Evolutionary conservation across 1,284 basidiomycete species (phyloP).

Genomic region (Athelia sp.): DNA sequence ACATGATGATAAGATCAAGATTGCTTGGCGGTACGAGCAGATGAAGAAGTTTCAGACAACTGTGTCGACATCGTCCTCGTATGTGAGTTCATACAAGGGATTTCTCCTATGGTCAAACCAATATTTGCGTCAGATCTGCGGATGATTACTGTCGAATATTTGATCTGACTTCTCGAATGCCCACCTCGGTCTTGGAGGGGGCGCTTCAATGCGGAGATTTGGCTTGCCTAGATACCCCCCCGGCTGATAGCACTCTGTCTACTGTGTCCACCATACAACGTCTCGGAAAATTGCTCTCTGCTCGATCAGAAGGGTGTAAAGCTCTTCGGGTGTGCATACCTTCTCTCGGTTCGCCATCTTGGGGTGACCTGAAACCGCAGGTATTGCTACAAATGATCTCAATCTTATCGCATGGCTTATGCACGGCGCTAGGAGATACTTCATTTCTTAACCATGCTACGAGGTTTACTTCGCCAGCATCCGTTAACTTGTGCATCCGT

Average conservation of each 20-base stretch:
- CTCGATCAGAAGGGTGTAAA: conserved; percentile 11
- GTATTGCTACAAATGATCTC: conserved; percentile 30
- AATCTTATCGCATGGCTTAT: conserved; percentile 3
- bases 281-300: conserved; percentile 5
- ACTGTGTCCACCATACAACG: background rate
- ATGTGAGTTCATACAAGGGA: conserved; percentile 30
- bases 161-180: conserved; percentile 64
- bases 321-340: conserved; percentile 64
- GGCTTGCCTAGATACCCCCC: conserved; percentile 23
- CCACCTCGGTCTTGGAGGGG: conserved; percentile 40
- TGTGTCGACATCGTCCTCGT: conserved; percentile 45
- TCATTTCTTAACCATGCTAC: conserved; percentile 64
- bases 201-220: conserved; percentile 36
- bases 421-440: conserved; percentile 51
- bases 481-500: conserved; percentile 62
- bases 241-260: background rate
- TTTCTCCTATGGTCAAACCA: conserved; percentile 10
- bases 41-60: conserved; percentile 92
- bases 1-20: conserved; percentile 62
- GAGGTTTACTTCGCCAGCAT: conserved; percentile 53
- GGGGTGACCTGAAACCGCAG: conserved; percentile 57
- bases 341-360: conserved; percentile 64
- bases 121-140: conserved; percentile 32
- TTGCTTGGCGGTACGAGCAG: conserved; percentile 94
- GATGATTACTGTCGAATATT: conserved; percentile 69